Evolutionary conservation across 768 basidiomycete species (phyloP).

Genomic region (Neoboletus subvelutipes): DNA sequence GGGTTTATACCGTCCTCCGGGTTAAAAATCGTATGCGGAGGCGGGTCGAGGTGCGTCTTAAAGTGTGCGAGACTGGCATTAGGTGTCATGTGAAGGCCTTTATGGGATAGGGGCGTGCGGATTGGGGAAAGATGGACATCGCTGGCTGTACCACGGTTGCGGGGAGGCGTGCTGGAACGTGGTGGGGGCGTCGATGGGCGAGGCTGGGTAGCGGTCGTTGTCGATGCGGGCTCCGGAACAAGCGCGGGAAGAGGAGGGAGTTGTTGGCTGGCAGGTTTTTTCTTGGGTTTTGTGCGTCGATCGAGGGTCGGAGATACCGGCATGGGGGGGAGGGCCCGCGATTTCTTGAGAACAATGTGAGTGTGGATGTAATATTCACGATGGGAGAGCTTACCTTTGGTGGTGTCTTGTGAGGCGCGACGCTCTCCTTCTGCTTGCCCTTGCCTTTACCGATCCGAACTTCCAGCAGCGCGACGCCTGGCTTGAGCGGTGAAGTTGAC

Average conservation of each 20-base stretch:
- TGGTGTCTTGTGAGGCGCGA: slow-evolving; percentile 26
- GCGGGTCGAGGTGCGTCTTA: slow-evolving; percentile 67
- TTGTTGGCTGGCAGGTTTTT: slow-evolving; percentile 17
- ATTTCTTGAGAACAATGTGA: slow-evolving; percentile 32
- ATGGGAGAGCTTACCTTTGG: slow-evolving; percentile 21
- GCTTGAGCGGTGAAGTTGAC: slow-evolving; percentile 18
- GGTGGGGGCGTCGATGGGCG: slow-evolving; percentile 37
- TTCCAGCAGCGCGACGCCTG: slow-evolving; percentile 6
- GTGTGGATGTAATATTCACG: not conserved
- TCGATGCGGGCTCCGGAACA: slow-evolving; percentile 26
- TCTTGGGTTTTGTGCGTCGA: slow-evolving; percentile 30
- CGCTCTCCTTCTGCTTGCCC: slow-evolving; percentile 18
- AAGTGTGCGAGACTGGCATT: slow-evolving; percentile 64
- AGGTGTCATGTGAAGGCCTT: slow-evolving; percentile 69
- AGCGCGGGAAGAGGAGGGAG: slow-evolving; percentile 21
- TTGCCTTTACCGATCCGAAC: slow-evolving; percentile 15
- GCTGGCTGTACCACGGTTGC: slow-evolving; percentile 21
- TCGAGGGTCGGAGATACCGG: slow-evolving; percentile 49
- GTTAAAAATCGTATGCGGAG: slow-evolving; percentile 38
- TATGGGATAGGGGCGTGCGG: slow-evolving; percentile 68
- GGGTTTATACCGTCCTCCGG: slow-evolving; percentile 36
- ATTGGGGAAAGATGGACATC: slow-evolving; percentile 52
- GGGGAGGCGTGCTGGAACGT: slow-evolving; percentile 41
- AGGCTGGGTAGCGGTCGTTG: slow-evolving; percentile 12
- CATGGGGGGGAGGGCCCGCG: slow-evolving; percentile 39